These are phyloP conservation scores for Aegilops bicornis DNA, from an alignment of 176 grass and related monocot species.

Conservation along the genomic window DNA sequence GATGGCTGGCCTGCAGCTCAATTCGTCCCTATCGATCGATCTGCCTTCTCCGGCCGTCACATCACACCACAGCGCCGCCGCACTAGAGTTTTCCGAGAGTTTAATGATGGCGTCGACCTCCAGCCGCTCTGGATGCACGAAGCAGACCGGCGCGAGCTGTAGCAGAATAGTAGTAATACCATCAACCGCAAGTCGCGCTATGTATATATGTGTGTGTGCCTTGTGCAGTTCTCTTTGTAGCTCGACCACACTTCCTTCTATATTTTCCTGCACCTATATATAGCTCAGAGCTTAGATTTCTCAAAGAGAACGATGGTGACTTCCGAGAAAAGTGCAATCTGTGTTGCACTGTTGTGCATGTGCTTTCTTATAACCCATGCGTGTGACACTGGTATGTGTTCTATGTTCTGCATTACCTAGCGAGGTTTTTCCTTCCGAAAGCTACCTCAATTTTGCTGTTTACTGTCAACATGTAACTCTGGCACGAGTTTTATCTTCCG, in stretches of 20 bases:
- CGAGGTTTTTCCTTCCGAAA: neutral
- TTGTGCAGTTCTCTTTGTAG: neutral
- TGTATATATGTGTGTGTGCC: neutral
- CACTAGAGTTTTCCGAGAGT: no score
- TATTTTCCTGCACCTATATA: neutral
- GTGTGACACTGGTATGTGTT: conserved; percentile 22
- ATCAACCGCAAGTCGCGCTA: no score
- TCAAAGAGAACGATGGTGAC: neutral
- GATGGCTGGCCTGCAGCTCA: no score
- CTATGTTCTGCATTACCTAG: neutral
- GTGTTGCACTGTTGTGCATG: neutral
- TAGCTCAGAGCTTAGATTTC: neutral
- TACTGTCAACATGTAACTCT: no score
- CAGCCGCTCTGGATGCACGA: no score
- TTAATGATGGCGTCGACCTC: no score
- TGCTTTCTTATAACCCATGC: conserved; percentile 29
- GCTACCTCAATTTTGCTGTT: neutral
- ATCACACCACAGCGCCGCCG: no score
- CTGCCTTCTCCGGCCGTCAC: no score
- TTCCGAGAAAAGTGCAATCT: neutral
- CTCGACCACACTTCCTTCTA: neutral
- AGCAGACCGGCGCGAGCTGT: no score
- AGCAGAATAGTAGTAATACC: no score
- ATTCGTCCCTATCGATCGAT: no score
- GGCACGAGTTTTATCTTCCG: neutral